Evolutionary conservation across 495 filamentous ascomycete species (phyloP), one percentile per base, ranked within the genome.

Genomic region (Aspergillus affinis): DNA sequence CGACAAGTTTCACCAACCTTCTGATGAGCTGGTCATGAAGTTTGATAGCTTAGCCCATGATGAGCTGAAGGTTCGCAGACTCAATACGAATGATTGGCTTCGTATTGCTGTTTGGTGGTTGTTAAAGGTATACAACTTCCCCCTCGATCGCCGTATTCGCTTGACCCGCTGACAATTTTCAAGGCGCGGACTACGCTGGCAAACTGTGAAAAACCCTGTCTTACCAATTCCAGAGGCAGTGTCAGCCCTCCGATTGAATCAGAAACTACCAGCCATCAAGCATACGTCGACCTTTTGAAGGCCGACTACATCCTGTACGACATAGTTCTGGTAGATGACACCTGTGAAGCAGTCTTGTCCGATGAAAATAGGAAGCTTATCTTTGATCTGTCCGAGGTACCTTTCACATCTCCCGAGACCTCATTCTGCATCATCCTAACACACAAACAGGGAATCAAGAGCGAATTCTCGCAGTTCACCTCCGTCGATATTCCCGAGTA

Each of bases 31-130:
- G 0, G 51, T 64, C n/a, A 57, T 57, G 46, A 59, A 52, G 6
- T 74, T 78, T 29, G 54, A 68, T 19, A 49, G 52, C 6, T 67
- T 69, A 12, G 62, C 60, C 0, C 57, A 69, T 18, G 62, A 68
- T 19, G 72, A 70, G 55, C 55, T 72, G 30, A 65, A 65, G 21
- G 57, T 70, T 1, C 57, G 64, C 48, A 59, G 69, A 19, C 56
- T 75, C 4, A 68, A 58, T 51, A 70, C 72, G 21, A 66, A 65
- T 46, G 72, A 75, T 30, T 78, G 75, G 77, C 62, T 80, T 32
- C 66, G 72, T 27, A 57, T 76, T 19, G 76, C 75, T 12, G 76
- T 72, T 49, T 80, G 76, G 76, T 80, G 77, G 77, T 57, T 80
- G 50, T 59, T 80, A n/a, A 78, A 78, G 68, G 76, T 75, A 59